Percentiles rank a stretch among this genome's conserved stretches.
Conservation (phyloP, 164 flowering plant genomes). For the Taxillus chinensis region DNA sequence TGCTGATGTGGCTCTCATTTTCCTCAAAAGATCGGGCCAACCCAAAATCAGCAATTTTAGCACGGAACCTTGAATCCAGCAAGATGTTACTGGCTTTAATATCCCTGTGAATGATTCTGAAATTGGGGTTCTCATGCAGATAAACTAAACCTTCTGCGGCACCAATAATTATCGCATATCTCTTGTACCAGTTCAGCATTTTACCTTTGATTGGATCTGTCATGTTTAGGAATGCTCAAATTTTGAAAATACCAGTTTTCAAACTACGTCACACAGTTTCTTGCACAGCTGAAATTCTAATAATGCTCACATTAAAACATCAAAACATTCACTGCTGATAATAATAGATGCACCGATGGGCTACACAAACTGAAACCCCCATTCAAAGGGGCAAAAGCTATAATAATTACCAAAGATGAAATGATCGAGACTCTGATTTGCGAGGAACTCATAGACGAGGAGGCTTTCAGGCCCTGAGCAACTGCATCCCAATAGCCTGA, state of each 20-base stretch:
- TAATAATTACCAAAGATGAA: neutral
- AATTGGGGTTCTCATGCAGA: constrained; percentile 41
- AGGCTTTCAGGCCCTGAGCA: neutral
- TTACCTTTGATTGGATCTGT: constrained; percentile 57
- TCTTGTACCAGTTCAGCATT: constrained; percentile 50
- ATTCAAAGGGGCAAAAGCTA: too few species aligned
- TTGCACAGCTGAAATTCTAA: too few species aligned
- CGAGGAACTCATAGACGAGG: neutral
- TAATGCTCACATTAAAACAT: too few species aligned
- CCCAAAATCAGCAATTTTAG: constrained; percentile 65
- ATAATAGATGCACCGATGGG: too few species aligned
- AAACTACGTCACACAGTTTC: too few species aligned
- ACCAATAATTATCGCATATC: constrained; percentile 42
- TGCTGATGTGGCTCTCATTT: constrained; percentile 88
- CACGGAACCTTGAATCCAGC: constrained; percentile 42
- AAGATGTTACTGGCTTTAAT: constrained; percentile 61
- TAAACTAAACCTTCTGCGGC: constrained; percentile 53
- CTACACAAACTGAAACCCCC: too few species aligned
- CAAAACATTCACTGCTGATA: too few species aligned
- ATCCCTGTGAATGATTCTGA: constrained; percentile 51
- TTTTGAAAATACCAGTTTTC: too few species aligned
- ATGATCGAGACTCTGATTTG: neutral
- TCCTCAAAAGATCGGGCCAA: constrained; percentile 70
- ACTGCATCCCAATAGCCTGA: neutral
- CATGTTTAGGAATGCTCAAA: neutral